These are phyloP conservation scores for Delphinella strobiligena DNA, from an alignment of 2,329 filamentous ascomycete species.

Conservation along the genomic window DNA sequence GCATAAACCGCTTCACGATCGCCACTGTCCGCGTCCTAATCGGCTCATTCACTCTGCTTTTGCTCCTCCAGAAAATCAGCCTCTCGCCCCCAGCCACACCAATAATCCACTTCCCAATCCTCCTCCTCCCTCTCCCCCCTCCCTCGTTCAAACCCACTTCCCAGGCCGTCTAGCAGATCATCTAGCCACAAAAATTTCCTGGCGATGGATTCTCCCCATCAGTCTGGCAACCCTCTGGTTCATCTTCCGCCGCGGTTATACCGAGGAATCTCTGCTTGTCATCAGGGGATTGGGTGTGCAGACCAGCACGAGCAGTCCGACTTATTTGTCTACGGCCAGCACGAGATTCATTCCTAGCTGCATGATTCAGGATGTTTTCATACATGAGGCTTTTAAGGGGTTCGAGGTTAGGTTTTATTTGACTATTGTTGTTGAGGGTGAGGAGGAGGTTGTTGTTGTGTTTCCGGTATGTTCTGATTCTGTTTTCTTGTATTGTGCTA, in stretches of 20 bases:
- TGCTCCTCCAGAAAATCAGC: slow-evolving; percentile 15
- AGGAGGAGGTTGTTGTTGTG: slow-evolving; percentile 84
- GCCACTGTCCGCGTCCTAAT: slow-evolving; percentile 33
- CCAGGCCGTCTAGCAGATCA: slow-evolving; percentile 6
- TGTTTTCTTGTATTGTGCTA: slow-evolving; percentile 1
- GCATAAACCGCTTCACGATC: slow-evolving; percentile 30
- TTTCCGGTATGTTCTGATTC: slow-evolving; percentile 52
- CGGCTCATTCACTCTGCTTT: slow-evolving; percentile 26
- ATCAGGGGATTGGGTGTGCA: slow-evolving; percentile 85
- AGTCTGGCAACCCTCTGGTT: slow-evolving; percentile 17
- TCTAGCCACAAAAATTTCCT: slow-evolving; percentile 27
- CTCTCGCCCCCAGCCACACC: slow-evolving; percentile 1
- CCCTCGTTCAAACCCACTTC: neutral
- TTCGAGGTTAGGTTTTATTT: slow-evolving; percentile 88
- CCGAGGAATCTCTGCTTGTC: slow-evolving; percentile 76
- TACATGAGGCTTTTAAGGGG: slow-evolving; percentile 88
- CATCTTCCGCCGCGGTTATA: slow-evolving; percentile 19
- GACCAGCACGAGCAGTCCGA: slow-evolving; percentile 59
- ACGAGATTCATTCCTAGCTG: slow-evolving; percentile 82
- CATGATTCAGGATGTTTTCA: slow-evolving; percentile 82
- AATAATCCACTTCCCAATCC: slow-evolving; percentile 3
- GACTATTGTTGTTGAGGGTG: slow-evolving; percentile 78
- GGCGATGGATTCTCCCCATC: slow-evolving; percentile 28
- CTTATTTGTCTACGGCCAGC: slow-evolving; percentile 50
- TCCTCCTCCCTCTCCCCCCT: slow-evolving; percentile 5